Percentiles rank a stretch among this genome's conserved stretches.
Evolutionary conservation across 768 basidiomycete genomes (phyloP).

Genomic region (Kwoniella heveanensis): DNA sequence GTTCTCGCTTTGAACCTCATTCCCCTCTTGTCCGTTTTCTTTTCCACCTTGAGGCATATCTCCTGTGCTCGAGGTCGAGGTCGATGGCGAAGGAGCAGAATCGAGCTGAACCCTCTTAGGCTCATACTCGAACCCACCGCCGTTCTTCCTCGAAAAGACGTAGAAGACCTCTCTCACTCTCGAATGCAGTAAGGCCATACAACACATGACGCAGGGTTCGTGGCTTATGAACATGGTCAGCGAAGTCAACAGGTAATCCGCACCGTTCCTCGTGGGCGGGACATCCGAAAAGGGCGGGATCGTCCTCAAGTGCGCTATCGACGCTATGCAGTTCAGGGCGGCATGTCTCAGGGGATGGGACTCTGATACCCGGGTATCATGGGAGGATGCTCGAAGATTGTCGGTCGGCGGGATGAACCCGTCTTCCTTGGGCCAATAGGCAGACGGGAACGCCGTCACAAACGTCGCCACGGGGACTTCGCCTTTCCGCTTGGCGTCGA

Average conservation of each 20-base stretch:
- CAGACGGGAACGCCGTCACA: slow-evolving; percentile 60
- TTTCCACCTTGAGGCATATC: background rate
- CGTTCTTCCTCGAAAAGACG: slow-evolving; percentile 69
- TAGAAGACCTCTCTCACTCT: slow-evolving; percentile 79
- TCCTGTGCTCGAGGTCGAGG: too few species aligned
- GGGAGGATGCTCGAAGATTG: slow-evolving; percentile 58
- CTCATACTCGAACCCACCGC: slow-evolving; percentile 72
- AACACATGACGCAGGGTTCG: slow-evolving; percentile 97
- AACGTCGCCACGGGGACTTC: slow-evolving; percentile 81
- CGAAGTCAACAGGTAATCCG: slow-evolving; percentile 84
- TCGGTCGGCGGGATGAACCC: slow-evolving; percentile 55
- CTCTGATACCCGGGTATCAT: slow-evolving; percentile 71
- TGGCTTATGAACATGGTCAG: slow-evolving; percentile 85
- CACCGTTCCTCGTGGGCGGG: slow-evolving; percentile 62
- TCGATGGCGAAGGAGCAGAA: too few species aligned
- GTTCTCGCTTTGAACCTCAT: background rate
- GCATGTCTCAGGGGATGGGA: slow-evolving; percentile 83
- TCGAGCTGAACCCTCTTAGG: slow-evolving; percentile 42
- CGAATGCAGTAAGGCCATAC: slow-evolving; percentile 92
- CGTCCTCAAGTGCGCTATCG: slow-evolving; percentile 52
- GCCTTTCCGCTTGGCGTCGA: slow-evolving; percentile 59
- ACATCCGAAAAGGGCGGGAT: slow-evolving; percentile 49
- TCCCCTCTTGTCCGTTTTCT: background rate
- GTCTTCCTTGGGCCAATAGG: slow-evolving; percentile 41
- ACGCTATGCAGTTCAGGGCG: slow-evolving; percentile 64